Percentiles rank a stretch among this genome's conserved stretches.
Conservation (phyloP, 495 filamentous ascomycete genomes). For the Thozetella sp. region DNA sequence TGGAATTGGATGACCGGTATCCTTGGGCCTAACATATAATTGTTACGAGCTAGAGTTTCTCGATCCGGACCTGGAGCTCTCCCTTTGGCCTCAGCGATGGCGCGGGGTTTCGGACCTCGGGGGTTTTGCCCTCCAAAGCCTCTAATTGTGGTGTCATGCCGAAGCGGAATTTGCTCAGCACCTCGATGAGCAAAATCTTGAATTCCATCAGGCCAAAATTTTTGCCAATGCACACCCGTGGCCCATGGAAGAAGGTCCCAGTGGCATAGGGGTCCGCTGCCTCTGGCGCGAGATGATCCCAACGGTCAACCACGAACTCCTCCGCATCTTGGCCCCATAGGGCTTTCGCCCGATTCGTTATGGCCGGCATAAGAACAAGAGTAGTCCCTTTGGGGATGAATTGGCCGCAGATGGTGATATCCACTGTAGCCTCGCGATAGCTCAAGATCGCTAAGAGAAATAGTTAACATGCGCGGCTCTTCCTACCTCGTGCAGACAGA, state of each 20-base stretch:
- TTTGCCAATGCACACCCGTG: conserved; percentile 28
- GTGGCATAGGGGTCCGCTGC: conserved; percentile 18
- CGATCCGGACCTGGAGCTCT: conserved; percentile 14
- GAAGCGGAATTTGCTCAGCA: conserved; percentile 25
- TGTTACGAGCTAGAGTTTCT: no score
- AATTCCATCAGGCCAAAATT: conserved; percentile 25
- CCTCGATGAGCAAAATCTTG: conserved; percentile 25
- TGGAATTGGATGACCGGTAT: no score
- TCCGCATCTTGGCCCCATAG: conserved; percentile 24
- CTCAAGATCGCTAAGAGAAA: conserved; percentile 7
- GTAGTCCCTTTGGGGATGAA: conserved; percentile 22
- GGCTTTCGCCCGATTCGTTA: conserved; percentile 8
- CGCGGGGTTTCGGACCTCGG: conserved; percentile 16
- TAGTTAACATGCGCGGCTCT: not conserved
- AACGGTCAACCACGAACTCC: conserved; percentile 24
- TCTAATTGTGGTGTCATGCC: conserved; percentile 12
- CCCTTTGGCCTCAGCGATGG: conserved; percentile 15
- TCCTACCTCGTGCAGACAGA: not conserved
- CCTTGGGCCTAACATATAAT: no score
- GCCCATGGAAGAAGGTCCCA: conserved; percentile 21
- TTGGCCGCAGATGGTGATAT: conserved; percentile 22
- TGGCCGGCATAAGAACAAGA: conserved; percentile 14
- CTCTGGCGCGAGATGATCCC: conserved; percentile 18
- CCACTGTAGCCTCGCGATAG: conserved; percentile 16
- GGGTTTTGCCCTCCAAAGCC: conserved; percentile 9